Percentiles rank a stretch among this genome's conserved stretches.
Conservation (phyloP, 2,329 filamentous ascomycete genomes). For the Tolypocladium album region DNA sequence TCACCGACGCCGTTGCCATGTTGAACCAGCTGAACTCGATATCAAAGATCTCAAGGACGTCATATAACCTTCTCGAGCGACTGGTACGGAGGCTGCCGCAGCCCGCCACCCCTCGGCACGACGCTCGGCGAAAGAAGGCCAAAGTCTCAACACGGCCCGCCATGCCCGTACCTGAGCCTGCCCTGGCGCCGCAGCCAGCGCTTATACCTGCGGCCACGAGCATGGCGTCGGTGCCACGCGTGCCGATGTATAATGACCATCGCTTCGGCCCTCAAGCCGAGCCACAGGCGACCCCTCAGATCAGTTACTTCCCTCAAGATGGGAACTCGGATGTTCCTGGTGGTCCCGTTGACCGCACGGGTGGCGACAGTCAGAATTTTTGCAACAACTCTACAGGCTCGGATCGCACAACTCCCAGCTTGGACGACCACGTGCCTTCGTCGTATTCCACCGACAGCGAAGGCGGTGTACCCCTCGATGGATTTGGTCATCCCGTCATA, state of each 20-base stretch:
- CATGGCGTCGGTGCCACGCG: background rate
- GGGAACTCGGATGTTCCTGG: background rate
- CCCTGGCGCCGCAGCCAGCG: background rate
- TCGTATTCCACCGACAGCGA: background rate
- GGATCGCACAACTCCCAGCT: background rate
- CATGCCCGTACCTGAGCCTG: background rate
- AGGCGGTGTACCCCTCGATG: background rate
- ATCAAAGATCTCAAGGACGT: conserved; percentile 22
- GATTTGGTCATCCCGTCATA: background rate
- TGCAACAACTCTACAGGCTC: background rate
- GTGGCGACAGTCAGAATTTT: background rate
- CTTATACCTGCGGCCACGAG: background rate
- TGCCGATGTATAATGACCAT: background rate
- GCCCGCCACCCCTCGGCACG: background rate
- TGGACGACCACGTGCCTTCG: conserved; percentile 1
- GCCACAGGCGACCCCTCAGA: background rate
- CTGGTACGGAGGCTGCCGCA: conserved; percentile 17
- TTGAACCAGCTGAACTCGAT: conserved; percentile 18
- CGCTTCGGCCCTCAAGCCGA: background rate
- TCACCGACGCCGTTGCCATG: conserved; percentile 21
- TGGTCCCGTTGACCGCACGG: too few relatives aligned
- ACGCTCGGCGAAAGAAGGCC: background rate
- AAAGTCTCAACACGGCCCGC: background rate
- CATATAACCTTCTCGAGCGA: conserved; percentile 20
- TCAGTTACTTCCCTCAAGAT: background rate